Evolutionary conservation across 768 basidiomycete genomes (phyloP), one percentile per base, ranked within the genome.

Genomic region (Tulasnella sp.): DNA sequence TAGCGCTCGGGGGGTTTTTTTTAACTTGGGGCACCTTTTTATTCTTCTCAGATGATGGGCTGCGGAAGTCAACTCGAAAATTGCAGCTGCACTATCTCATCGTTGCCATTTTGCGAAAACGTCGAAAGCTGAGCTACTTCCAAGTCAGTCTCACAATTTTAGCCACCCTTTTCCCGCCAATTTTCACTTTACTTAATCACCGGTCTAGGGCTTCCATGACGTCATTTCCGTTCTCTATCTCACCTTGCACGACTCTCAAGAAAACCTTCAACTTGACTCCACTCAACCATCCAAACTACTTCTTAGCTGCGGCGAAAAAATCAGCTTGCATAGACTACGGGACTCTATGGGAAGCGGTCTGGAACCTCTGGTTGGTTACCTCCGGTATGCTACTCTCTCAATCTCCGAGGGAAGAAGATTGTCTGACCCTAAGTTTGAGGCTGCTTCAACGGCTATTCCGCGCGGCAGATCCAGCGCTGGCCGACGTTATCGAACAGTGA

Each of bases 291-390:
- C 62, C 38, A 21, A 39, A 71, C n/a, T 72, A 31, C 75, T 79
- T 14, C 27, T 58, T 19, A 75, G 48, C 0, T 80, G 80, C 36
- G 75, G 77, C 19, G 94, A 95, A 86, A 91, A 93, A 82, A 82
- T 96, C 44, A 94, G 93, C 83, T 84, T 96, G 44, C 91, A 94
- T 74, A 84, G 95, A 27, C 87, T 97, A 7, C 87, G 96, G 78
- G 96, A 98, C 85, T 92, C 95, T 0, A 97, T 97, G 96, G 93
- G 95, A 2, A 84, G 87, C 10, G 92, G 91, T 19, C 87, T 98
- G 38, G 95, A 96, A 79, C 95, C 95, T 19, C 88, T 98, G 42
- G 89, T 97, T 18, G 96, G 95, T 14, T 86, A 95, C 38, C 84
- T 98, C 71, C 88, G 93, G 95, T 89, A 80, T 27, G 85, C 80